These are phyloP conservation scores for Picea abies DNA, from an alignment of 83 land plant genomes.

Conservation along the genomic window DNA sequence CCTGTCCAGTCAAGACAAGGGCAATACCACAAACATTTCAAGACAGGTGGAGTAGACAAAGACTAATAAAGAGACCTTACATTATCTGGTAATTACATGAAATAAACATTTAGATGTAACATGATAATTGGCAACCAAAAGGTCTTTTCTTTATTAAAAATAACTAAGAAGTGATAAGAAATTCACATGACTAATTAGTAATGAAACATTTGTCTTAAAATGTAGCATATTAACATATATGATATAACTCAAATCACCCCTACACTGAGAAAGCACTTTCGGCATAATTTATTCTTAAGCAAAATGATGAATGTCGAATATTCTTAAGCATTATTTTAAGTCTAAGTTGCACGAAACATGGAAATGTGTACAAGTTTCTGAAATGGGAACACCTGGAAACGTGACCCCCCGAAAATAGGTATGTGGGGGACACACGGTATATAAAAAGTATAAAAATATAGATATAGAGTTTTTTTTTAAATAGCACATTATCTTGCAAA, in stretches of 20 bases:
- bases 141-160: neutral
- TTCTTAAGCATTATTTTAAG: too few relatives aligned
- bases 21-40: neutral
- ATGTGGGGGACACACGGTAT: too few relatives aligned
- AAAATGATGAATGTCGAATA: too few relatives aligned
- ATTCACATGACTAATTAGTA: neutral
- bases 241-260: neutral
- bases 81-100: neutral
- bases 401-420: too few relatives aligned
- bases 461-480: too few relatives aligned
- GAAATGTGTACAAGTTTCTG: too few relatives aligned
- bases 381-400: too few relatives aligned
- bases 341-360: too few relatives aligned
- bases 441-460: too few relatives aligned
- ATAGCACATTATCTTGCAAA: too few relatives aligned
- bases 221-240: neutral
- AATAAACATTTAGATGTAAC: neutral
- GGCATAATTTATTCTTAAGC: too few relatives aligned
- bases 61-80: neutral
- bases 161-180: neutral
- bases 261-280: too few relatives aligned
- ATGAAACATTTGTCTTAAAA: neutral
- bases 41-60: neutral
- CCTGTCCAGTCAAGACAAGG: conserved; percentile 37
- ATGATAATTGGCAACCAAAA: conserved; percentile 1